Conservation (phyloP, 129 eudicot species). For the Flaveria robusta region DNA sequence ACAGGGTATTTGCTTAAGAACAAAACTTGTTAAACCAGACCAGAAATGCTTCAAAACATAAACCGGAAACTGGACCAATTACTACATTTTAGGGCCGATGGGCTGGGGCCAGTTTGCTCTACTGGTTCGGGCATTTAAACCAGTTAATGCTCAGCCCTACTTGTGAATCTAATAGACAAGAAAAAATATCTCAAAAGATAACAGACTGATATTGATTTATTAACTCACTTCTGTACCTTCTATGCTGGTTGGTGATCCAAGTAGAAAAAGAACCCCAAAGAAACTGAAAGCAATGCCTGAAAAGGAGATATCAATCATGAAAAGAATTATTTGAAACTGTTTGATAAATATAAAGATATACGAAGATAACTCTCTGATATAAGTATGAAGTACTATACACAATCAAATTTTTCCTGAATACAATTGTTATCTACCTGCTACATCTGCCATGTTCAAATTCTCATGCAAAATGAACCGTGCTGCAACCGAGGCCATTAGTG, state of each 20-base stretch:
- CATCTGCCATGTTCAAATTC: slow-evolving; percentile 55
- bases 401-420: slow-evolving; percentile 1
- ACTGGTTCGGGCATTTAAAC: not conserved
- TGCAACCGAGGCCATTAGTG: slow-evolving; percentile 66
- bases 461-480: slow-evolving; percentile 62
- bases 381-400: not conserved
- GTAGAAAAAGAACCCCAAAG: slow-evolving; percentile 70
- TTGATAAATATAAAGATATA: not conserved
- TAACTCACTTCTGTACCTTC: slow-evolving; percentile 68
- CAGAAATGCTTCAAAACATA: slow-evolving; percentile 4
- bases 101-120: not conserved
- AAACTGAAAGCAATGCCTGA: slow-evolving; percentile 79
- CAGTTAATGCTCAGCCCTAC: not conserved
- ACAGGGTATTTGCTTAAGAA: not conserved
- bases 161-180: slow-evolving; percentile 11
- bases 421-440: slow-evolving; percentile 53
- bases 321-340: not conserved
- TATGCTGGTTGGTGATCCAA: slow-evolving; percentile 44
- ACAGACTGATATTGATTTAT: slow-evolving; percentile 1
- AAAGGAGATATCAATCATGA: slow-evolving; percentile 29
- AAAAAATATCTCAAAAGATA: slow-evolving; percentile 16
- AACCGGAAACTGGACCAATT: not conserved
- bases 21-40: slow-evolving; percentile 13
- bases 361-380: not conserved
- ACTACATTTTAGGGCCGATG: not conserved